phyloP scores from a whole-genome alignment of 352 stramenopile species.

The Phytophthora tubulina region DNA sequence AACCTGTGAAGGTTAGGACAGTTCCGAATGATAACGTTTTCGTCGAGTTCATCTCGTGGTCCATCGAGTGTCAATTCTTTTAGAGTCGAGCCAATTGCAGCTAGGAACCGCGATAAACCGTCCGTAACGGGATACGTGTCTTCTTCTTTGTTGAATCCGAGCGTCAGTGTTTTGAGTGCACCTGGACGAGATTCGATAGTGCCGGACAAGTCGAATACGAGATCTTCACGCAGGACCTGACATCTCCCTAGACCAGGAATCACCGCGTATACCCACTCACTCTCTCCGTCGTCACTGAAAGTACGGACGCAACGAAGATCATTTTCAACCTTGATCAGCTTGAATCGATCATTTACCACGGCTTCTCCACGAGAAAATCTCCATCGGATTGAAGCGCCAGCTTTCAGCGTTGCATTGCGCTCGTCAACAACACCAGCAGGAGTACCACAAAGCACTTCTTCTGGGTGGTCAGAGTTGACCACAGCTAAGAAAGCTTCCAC shows the following conservation, averaged over 20 bases:
- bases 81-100: neutral
- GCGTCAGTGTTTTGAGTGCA: conserved; percentile 3
- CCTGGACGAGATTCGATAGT: neutral
- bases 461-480: conserved; percentile 12
- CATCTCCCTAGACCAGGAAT: conserved; percentile 22
- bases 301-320: neutral
- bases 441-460: conserved; percentile 21
- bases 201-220: neutral
- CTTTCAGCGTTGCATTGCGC: conserved; percentile 7
- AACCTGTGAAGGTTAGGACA: conserved; percentile 15
- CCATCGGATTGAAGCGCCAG: conserved; percentile 11
- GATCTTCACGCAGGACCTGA: conserved; percentile 13
- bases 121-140: neutral
- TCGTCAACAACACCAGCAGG: conserved; percentile 5
- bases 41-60: neutral
- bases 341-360: neutral
- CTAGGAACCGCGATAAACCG: conserved; percentile 7
- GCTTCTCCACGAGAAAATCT: neutral
- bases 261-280: conserved; percentile 6
- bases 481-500: conserved; percentile 3
- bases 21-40: conserved; percentile 1
- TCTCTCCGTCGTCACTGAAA: conserved; percentile 20
- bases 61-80: conserved; percentile 10
- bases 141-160: conserved; percentile 10
- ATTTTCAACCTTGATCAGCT: neutral